A percentile compares a stretch with the other conserved stretches of the same genome.
phyloP scores from a whole-genome alignment of 176 grass and related monocot genomes.

The Areca catechu region DNA sequence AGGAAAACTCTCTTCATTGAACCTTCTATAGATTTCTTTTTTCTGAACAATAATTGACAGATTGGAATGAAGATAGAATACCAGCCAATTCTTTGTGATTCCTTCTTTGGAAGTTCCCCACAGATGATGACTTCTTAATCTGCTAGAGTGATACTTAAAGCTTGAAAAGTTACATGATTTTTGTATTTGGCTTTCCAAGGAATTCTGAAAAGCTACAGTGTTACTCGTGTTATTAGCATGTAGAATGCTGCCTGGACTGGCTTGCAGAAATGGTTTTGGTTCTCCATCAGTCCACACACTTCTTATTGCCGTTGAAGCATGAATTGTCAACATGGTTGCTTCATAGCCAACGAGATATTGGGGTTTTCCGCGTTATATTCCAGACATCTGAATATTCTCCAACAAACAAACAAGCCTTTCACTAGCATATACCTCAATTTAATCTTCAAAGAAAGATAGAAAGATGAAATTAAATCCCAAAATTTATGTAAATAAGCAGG shows the following conservation, averaged over 20 bases:
- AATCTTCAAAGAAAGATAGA: no score
- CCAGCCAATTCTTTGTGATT: conserved; percentile 53
- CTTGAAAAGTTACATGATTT: conserved; percentile 33
- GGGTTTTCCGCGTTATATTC: not conserved
- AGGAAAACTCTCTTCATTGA: not conserved
- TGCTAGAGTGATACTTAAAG: conserved; percentile 36
- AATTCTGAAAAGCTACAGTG: conserved; percentile 25
- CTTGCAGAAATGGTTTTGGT: conserved; percentile 18
- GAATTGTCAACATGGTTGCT: conserved; percentile 41
- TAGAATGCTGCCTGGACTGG: not conserved
- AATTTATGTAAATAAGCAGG: no score
- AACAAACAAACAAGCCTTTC: not conserved
- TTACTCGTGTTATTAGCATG: conserved; percentile 18
- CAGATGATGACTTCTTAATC: conserved; percentile 33
- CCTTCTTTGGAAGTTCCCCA: conserved; percentile 43
- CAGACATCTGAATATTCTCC: not conserved
- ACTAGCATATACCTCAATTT: no score
- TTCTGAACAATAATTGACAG: not conserved
- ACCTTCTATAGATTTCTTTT: not conserved
- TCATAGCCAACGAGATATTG: conserved; percentile 5
- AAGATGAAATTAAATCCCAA: no score
- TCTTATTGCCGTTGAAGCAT: conserved; percentile 17
- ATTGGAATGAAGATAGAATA: conserved; percentile 14
- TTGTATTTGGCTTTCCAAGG: conserved; percentile 25
- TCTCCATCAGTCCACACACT: conserved; percentile 24